Evolutionary conservation across 768 basidiomycete genomes (phyloP), one percentile per base, ranked within the genome.

Genomic region (Rhodotorula babjevae): DNA sequence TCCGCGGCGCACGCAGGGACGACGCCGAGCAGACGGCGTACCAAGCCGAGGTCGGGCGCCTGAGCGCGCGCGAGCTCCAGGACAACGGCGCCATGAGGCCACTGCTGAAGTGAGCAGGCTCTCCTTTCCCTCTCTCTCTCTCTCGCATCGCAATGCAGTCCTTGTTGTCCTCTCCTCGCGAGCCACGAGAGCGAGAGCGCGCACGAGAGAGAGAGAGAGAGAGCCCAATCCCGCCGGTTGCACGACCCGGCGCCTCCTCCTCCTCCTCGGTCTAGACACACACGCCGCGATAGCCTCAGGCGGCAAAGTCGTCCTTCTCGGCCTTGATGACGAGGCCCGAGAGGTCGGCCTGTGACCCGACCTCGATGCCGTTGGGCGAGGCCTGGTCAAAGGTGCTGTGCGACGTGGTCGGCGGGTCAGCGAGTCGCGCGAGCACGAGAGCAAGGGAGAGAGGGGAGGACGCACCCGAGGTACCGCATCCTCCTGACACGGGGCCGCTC

Each of bases 401-500:
- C 31, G 58, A 7, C n/a, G 36, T 50, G 7, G 9, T 19, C 42
- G 46, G 58, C 5, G 40, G n/a, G 65, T 62, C 47, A 60, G 49
- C 55, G 18, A 16, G 2, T 40, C 14, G 44, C 5, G 9, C 36
- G 5, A 46, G 23, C 27, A 3, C 21, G 8, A 56, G 36, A 44
- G 33, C 5, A 46, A 36, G 36, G 9, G 36, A 23, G 52, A 49
- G 10, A 47, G 44, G 46, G 44, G 11, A 1, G 23, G 19, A 47
- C 82, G 78, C 71, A 82, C 82, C 77, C 78, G 16, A 80, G 79
- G 77, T 80, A 81, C 67, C 80, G 77, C 77, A 81, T 63, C 65
- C 81, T 68, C 68, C 76, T 75, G 16, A 83, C 78, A 53, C 72
- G 76, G 7, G 81, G 81, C 72, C 80, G 78, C 79, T 82, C 81